Evolutionary conservation across 164 flowering plant genomes (phyloP).

Genomic region (Tinospora cordifolia): DNA sequence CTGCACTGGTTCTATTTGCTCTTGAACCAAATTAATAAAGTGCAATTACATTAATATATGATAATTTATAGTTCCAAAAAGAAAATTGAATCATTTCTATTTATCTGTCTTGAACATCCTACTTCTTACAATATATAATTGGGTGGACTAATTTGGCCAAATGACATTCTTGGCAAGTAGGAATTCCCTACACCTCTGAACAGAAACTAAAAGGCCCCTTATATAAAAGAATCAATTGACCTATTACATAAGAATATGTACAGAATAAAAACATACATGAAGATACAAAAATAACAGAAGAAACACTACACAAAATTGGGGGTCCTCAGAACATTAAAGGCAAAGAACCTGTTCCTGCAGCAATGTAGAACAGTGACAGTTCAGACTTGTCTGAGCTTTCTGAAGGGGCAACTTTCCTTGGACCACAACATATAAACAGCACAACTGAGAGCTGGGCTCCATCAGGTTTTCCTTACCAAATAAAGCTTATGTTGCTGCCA

Average conservation of each 20-base stretch:
- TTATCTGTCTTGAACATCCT: too few relatives aligned
- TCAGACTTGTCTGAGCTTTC: constrained; percentile 11
- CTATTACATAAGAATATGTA: neutral
- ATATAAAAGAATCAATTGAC: neutral
- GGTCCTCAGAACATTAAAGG: constrained; percentile 3
- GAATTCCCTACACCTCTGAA: neutral
- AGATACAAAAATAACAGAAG: neutral
- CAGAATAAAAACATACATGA: neutral
- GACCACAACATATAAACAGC: neutral
- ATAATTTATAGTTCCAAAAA: neutral
- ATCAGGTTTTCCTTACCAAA: constrained; percentile 13
- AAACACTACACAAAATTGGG: constrained; percentile 9
- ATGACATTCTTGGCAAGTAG: too few relatives aligned
- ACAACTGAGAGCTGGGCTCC: constrained; percentile 12
- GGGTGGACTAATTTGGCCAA: too few relatives aligned
- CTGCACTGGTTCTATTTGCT: too few relatives aligned
- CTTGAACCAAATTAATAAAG: too few relatives aligned
- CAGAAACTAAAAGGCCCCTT: neutral
- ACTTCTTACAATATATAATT: too few relatives aligned
- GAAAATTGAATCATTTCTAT: too few relatives aligned
- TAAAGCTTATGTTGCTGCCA: constrained; percentile 7
- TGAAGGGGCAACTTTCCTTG: constrained; percentile 10
- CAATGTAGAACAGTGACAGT: constrained; percentile 16
- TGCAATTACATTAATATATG: neutral
- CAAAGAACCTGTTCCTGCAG: constrained; percentile 9